A percentile compares a stretch with the other conserved stretches of the same genome.
These are phyloP conservation scores for Nepenthes alata DNA, from an alignment of 179 eudicot species.

Conservation along the genomic window DNA sequence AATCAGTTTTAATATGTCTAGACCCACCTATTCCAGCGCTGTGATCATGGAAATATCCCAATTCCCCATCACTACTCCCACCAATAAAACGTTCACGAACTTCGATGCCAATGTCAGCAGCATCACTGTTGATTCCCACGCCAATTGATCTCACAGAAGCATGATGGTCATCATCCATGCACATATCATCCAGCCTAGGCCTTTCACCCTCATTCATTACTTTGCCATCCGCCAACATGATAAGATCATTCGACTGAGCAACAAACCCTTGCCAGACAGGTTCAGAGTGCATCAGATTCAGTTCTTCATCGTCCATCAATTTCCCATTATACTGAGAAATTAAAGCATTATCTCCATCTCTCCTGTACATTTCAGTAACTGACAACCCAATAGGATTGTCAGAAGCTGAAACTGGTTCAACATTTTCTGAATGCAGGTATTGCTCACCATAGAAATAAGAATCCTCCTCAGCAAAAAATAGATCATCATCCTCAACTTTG, in stretches of 20 bases:
- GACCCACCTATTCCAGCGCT: conserved; percentile 33
- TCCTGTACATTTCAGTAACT: conserved; percentile 51
- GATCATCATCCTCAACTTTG: conserved; percentile 88
- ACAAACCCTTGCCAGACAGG: conserved; percentile 98
- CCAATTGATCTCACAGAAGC: conserved; percentile 97
- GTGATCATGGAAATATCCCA: conserved; percentile 56
- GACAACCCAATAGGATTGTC: conserved; percentile 63
- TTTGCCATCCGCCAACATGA: conserved; percentile 64
- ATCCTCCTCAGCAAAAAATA: conserved; percentile 93
- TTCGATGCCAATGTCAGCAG: conserved; percentile 79
- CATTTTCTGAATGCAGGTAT: conserved; percentile 52
- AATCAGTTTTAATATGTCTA: conserved; percentile 24
- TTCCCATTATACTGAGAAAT: conserved; percentile 79
- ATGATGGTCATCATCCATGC: conserved; percentile 75
- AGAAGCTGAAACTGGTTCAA: conserved; percentile 48
- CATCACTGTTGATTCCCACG: conserved; percentile 94
- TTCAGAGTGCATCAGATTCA: conserved; percentile 74
- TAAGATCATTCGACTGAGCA: conserved; percentile 68
- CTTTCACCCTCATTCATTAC: conserved; percentile 45
- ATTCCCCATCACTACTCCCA: conserved; percentile 84
- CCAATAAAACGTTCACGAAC: conserved; percentile 78
- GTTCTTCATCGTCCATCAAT: conserved; percentile 78
- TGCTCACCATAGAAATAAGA: conserved; percentile 85
- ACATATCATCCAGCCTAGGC: conserved; percentile 44
- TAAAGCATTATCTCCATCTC: conserved; percentile 41